These are phyloP conservation scores for Daldinia caldariorum DNA, from an alignment of 495 filamentous ascomycete genomes.

Conservation along the genomic window DNA sequence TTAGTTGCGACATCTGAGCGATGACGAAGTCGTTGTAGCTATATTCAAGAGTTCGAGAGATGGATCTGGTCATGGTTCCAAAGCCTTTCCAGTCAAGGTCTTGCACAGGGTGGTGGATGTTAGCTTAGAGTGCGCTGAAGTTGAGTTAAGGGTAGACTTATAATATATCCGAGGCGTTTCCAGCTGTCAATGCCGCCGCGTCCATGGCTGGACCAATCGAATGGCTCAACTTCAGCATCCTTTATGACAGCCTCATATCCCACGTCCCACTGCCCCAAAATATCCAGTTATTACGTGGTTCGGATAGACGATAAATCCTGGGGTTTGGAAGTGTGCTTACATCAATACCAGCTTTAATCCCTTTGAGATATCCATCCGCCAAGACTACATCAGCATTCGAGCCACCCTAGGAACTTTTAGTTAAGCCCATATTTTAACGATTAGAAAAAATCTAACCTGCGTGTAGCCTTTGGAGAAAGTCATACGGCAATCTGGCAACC, in stretches of 20 bases:
- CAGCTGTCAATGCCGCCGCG: constrained; percentile 74
- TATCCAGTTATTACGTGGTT: background rate
- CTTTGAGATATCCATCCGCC: constrained; percentile 76
- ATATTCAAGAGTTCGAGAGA: constrained; percentile 80
- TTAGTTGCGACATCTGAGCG: constrained; percentile 65
- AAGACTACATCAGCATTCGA: constrained; percentile 83
- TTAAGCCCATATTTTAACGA: background rate
- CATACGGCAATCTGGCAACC: constrained; percentile 74
- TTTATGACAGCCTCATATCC: constrained; percentile 78
- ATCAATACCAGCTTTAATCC: constrained; percentile 68
- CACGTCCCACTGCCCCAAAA: constrained; percentile 63
- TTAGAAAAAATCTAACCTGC: constrained; percentile 56
- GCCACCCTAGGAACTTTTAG: constrained; percentile 64
- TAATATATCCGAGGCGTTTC: constrained; percentile 73
- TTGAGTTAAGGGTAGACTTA: background rate
- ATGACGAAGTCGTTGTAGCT: constrained; percentile 82
- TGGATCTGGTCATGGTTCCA: constrained; percentile 74
- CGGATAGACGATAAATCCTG: background rate
- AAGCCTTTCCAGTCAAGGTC: constrained; percentile 74
- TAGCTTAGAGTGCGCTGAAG: background rate
- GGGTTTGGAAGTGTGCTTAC: constrained; percentile 39
- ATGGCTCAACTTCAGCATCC: constrained; percentile 78
- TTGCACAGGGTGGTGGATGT: constrained; percentile 57
- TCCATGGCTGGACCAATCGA: constrained; percentile 76
- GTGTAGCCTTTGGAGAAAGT: constrained; percentile 74